These are phyloP conservation scores for Penicillium herquei DNA, from an alignment of 495 filamentous ascomycete species.

Conservation along the genomic window DNA sequence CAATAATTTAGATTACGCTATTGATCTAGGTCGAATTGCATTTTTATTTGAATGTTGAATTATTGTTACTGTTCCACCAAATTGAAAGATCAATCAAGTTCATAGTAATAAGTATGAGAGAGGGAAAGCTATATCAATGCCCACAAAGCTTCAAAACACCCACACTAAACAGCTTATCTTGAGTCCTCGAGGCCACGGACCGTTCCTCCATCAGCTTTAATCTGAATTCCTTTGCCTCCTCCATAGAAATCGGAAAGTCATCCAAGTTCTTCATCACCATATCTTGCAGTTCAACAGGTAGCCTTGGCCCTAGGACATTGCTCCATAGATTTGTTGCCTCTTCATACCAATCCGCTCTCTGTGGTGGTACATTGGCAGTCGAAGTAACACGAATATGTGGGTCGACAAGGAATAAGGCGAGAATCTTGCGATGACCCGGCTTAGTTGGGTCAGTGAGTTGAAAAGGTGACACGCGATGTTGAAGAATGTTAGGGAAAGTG, in stretches of 20 bases:
- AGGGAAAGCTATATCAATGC: too few species aligned
- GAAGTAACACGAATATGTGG: constrained; percentile 50
- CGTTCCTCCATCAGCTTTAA: constrained; percentile 52
- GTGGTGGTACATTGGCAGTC: constrained; percentile 58
- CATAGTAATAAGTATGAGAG: too few species aligned
- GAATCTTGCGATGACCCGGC: constrained; percentile 55
- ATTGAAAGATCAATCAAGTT: neutral
- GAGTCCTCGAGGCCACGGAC: constrained; percentile 9
- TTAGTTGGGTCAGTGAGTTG: constrained; percentile 47
- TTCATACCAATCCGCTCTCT: constrained; percentile 41
- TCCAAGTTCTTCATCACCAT: constrained; percentile 19
- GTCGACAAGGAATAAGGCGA: constrained; percentile 59
- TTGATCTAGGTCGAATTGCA: too few species aligned
- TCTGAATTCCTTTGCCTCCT: constrained; percentile 46
- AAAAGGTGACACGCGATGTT: constrained; percentile 55
- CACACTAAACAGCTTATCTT: constrained; percentile 19
- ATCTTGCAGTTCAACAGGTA: constrained; percentile 14
- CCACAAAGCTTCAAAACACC: constrained; percentile 25
- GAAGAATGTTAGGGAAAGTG: constrained; percentile 38
- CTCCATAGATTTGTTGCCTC: constrained; percentile 3
- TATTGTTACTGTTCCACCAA: too few species aligned
- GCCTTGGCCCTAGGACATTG: neutral
- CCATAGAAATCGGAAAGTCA: constrained; percentile 33
- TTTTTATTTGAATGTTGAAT: too few species aligned
- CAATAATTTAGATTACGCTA: neutral